A percentile compares a stretch with the other conserved stretches of the same genome.
phyloP scores from a whole-genome alignment of 768 basidiomycete species.

The Nidularia pulvinata region DNA sequence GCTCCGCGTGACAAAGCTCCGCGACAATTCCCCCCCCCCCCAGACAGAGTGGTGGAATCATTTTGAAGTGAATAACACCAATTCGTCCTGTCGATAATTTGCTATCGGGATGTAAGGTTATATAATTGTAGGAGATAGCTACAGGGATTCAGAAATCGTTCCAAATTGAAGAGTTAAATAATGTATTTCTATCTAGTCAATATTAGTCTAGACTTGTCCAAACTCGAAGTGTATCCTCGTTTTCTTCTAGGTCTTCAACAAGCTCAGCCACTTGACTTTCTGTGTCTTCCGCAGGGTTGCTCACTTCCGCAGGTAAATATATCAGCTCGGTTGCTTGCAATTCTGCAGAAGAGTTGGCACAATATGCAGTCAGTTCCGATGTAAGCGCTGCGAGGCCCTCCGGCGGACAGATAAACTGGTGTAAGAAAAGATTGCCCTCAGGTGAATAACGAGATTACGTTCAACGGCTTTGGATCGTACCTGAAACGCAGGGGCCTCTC shows the following conservation, averaged over 20 bases:
- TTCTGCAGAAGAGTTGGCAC: slow-evolving; percentile 16
- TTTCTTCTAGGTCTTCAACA: slow-evolving; percentile 50
- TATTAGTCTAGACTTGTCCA: slow-evolving; percentile 48
- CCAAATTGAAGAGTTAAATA: too few relatives aligned
- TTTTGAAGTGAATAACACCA: too few relatives aligned
- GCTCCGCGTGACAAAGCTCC: too few relatives aligned
- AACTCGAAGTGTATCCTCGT: slow-evolving; percentile 58
- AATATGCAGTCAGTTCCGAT: slow-evolving; percentile 20
- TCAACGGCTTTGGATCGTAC: too few relatives aligned
- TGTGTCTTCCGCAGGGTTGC: slow-evolving; percentile 34
- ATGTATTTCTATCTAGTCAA: too few relatives aligned
- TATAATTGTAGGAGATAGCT: too few relatives aligned
- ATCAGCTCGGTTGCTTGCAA: slow-evolving; percentile 49
- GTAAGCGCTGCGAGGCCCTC: slow-evolving; percentile 35
- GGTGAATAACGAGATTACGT: background rate
- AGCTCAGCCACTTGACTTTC: slow-evolving; percentile 39
- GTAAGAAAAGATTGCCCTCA: background rate
- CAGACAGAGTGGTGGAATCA: too few relatives aligned
- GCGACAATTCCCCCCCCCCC: too few relatives aligned
- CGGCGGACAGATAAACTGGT: slow-evolving; percentile 45
- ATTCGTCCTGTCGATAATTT: too few relatives aligned
- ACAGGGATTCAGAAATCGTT: too few relatives aligned
- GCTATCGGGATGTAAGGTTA: too few relatives aligned
- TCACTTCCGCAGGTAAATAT: slow-evolving; percentile 49
- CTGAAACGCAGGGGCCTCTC: too few relatives aligned